phyloP scores from a whole-genome alignment of 169 alveolate species.

The Cryptosporidium ryanae region DNA sequence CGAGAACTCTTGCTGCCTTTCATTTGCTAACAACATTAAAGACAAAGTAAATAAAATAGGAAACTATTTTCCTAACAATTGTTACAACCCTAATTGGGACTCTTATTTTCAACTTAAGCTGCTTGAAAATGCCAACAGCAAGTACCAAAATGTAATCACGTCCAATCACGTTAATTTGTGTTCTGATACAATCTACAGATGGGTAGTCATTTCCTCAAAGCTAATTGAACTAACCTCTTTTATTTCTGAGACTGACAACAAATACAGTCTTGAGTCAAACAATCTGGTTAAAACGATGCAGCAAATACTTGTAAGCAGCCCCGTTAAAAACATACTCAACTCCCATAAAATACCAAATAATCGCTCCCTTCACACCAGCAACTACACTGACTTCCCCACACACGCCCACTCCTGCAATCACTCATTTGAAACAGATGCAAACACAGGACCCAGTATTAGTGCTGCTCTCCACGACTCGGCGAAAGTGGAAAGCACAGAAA shows the following conservation, averaged over 20 bases:
- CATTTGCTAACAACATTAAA: slow-evolving; percentile 31
- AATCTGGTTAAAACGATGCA: slow-evolving; percentile 45
- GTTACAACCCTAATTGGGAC: slow-evolving; percentile 66
- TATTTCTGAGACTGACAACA: slow-evolving; percentile 29
- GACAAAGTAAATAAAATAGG: slow-evolving; percentile 35
- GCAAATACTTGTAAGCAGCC: slow-evolving; percentile 20
- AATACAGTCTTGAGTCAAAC: slow-evolving; percentile 1
- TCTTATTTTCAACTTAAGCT: slow-evolving; percentile 22
- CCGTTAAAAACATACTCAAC: slow-evolving; percentile 29
- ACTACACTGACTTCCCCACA: too few species aligned
- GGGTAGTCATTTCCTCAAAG: slow-evolving; percentile 42
- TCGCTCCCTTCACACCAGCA: too few species aligned
- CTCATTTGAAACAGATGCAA: too few species aligned
- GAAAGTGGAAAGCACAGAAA: too few species aligned
- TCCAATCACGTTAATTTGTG: slow-evolving; percentile 15
- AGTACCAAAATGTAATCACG: slow-evolving; percentile 19
- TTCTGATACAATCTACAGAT: slow-evolving; percentile 40
- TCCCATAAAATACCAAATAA: too few species aligned
- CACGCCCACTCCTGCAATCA: too few species aligned
- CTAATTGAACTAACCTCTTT: slow-evolving; percentile 36
- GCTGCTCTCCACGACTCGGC: too few species aligned
- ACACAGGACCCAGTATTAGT: too few species aligned
- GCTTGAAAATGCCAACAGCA: slow-evolving; percentile 11
- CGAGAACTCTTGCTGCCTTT: slow-evolving; percentile 49
- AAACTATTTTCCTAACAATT: slow-evolving; percentile 39